phyloP scores from a whole-genome alignment of 2,329 filamentous ascomycete genomes.

The Hortaea werneckii region DNA sequence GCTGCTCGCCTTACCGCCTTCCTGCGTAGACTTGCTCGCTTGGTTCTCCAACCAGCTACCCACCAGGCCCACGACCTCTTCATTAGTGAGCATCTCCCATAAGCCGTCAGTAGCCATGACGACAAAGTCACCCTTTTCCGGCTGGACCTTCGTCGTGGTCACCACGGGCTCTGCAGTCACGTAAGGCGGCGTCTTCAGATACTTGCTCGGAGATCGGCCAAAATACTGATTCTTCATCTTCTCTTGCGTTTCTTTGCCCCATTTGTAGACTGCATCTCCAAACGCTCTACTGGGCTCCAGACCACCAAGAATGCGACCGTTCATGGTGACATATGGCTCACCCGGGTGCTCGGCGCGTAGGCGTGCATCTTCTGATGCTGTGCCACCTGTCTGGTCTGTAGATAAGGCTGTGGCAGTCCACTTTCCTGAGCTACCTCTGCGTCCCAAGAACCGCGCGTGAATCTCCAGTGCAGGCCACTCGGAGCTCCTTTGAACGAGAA shows the following conservation, averaged over 20 bases:
- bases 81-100: slow-evolving; percentile 99
- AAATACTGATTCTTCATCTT: slow-evolving; percentile 81
- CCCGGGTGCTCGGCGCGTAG: slow-evolving; percentile 79
- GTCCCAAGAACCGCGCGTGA: slow-evolving; percentile 85
- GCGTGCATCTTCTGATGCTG: slow-evolving; percentile 70
- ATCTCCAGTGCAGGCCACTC: slow-evolving; percentile 93
- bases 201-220: slow-evolving; percentile 62
- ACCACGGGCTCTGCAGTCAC: slow-evolving; percentile 93
- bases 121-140: slow-evolving; percentile 83
- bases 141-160: slow-evolving; percentile 84
- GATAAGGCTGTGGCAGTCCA: slow-evolving; percentile 88
- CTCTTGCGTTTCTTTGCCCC: slow-evolving; percentile 74
- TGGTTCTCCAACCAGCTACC: slow-evolving; percentile 93
- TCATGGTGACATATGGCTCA: slow-evolving; percentile 76
- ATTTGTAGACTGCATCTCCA: slow-evolving; percentile 95
- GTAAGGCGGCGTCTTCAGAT: slow-evolving; percentile 86
- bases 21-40: slow-evolving; percentile 25
- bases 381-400: slow-evolving; percentile 87
- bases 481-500: slow-evolving; percentile 69
- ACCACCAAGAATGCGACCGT: slow-evolving; percentile 83
- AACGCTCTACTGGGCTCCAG: slow-evolving; percentile 91
- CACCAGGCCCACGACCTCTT: slow-evolving; percentile 92
- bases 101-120: slow-evolving; percentile 94
- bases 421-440: slow-evolving; percentile 66
- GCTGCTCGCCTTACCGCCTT: slow-evolving; percentile 21